These are phyloP conservation scores for Zopfia rhizophila DNA, from an alignment of 2,329 filamentous ascomycete species.

Conservation along the genomic window DNA sequence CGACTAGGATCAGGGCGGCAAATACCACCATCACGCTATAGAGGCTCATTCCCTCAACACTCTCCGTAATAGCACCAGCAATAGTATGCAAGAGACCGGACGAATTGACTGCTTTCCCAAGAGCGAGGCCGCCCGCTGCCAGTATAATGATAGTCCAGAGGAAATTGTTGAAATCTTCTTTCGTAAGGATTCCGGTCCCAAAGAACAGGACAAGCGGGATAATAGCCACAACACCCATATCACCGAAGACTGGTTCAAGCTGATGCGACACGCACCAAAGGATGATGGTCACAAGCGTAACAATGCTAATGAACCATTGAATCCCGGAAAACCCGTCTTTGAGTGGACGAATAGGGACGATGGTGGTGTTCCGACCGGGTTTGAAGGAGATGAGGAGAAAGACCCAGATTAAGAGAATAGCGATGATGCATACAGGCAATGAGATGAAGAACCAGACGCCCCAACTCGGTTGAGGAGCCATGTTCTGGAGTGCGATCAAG, in stretches of 20 bases:
- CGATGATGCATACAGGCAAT: conserved; percentile 90
- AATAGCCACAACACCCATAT: conserved; percentile 98
- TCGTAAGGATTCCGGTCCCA: conserved; percentile 93
- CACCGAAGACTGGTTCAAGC: conserved; percentile 86
- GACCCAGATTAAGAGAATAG: conserved; percentile 87
- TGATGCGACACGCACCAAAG: conserved; percentile 95
- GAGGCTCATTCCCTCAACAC: conserved; percentile 80
- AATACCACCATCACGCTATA: conserved; percentile 92
- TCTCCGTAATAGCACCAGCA: conserved; percentile 76
- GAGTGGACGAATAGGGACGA: conserved; percentile 89
- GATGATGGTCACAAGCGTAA: conserved; percentile 84
- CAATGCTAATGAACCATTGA: conserved; percentile 90
- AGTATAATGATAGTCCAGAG: conserved; percentile 99
- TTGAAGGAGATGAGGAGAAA: conserved; percentile 87
- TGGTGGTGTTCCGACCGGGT: conserved; percentile 84
- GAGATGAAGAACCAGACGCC: conserved; percentile 97
- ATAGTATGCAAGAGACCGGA: conserved; percentile 93
- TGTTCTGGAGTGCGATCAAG: conserved; percentile 94
- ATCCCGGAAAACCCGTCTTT: conserved; percentile 88
- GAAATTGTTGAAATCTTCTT: conserved; percentile 99
- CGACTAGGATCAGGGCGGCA: conserved; percentile 82
- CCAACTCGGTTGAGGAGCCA: conserved; percentile 92
- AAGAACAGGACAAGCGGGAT: conserved; percentile 97
- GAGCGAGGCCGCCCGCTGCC: conserved; percentile 88
- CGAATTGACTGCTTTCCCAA: conserved; percentile 93